These are phyloP conservation scores for Leptographium wingfieldii DNA, from an alignment of 2,329 filamentous ascomycete species.

Conservation along the genomic window DNA sequence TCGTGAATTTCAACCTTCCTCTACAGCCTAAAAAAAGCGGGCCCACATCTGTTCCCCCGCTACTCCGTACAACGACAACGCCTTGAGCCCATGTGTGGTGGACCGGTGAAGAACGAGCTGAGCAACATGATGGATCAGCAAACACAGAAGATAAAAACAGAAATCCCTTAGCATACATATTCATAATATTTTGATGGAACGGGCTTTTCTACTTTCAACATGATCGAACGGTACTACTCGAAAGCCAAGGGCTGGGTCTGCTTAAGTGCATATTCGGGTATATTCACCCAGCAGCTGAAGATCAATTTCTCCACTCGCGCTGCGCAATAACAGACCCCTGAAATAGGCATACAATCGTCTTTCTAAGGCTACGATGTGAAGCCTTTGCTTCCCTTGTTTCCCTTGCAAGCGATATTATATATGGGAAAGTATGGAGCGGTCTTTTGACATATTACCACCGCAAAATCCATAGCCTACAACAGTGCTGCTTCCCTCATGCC, in stretches of 20 bases:
- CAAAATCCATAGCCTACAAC: background rate
- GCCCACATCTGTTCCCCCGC: background rate
- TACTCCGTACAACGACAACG: background rate
- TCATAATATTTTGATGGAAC: no score
- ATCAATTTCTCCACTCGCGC: background rate
- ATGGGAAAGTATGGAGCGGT: conserved; percentile 6
- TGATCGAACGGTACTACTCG: background rate
- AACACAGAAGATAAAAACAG: background rate
- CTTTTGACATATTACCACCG: background rate
- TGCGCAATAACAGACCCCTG: background rate
- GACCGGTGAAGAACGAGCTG: background rate
- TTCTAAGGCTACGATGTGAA: background rate
- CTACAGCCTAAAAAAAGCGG: background rate
- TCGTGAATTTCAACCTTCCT: background rate
- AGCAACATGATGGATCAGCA: no score
- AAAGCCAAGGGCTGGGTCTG: background rate
- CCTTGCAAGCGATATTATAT: background rate
- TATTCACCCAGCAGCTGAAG: background rate
- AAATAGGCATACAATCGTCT: background rate
- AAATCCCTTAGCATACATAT: no score
- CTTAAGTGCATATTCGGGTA: background rate
- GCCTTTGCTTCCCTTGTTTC: background rate
- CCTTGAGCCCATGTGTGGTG: background rate
- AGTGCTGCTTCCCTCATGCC: background rate
- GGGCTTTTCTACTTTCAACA: no score